A percentile compares a stretch with the other conserved stretches of the same genome.
phyloP scores from a whole-genome alignment of 177 flowering plant species.

The Vitis hybrid region DNA sequence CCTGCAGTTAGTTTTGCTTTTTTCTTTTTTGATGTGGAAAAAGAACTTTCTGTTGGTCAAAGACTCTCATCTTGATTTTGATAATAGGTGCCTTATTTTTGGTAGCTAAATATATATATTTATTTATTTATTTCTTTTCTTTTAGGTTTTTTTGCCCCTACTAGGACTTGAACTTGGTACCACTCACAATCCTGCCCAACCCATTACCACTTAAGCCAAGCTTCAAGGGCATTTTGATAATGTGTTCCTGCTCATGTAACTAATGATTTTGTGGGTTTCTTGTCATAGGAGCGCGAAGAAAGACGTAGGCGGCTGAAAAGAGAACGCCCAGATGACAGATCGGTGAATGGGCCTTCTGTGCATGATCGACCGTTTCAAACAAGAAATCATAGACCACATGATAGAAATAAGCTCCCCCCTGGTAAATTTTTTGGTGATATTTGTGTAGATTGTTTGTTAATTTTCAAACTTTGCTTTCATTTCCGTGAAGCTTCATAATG shows the following conservation, averaged over 20 bases:
- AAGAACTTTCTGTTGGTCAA: too few relatives aligned
- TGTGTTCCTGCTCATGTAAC: background rate
- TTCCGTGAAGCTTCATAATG: background rate
- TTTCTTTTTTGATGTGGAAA: too few relatives aligned
- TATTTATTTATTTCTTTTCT: background rate
- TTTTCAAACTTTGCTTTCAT: background rate
- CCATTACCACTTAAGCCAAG: too few relatives aligned
- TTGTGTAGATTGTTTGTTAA: background rate
- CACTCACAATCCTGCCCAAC: too few relatives aligned
- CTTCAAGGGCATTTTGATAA: too few relatives aligned
- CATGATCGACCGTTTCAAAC: conserved; percentile 35
- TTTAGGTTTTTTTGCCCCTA: too few relatives aligned
- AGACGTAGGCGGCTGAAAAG: conserved; percentile 64
- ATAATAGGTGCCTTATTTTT: too few relatives aligned
- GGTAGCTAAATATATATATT: too few relatives aligned
- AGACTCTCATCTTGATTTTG: too few relatives aligned
- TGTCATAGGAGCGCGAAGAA: conserved; percentile 84
- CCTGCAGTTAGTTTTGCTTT: too few relatives aligned
- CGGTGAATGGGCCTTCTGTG: conserved; percentile 26
- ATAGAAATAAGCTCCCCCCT: conserved; percentile 61
- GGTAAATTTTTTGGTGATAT: conserved; percentile 39
- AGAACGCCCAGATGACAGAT: conserved; percentile 65
- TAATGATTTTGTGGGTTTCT: conserved; percentile 8
- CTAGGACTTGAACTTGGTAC: too few relatives aligned
- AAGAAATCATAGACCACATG: conserved; percentile 37